A percentile compares a stretch with the other conserved stretches of the same genome.
These are phyloP conservation scores for Xylariaceae sp. DNA, from an alignment of 2,329 filamentous ascomycete species.

Conservation along the genomic window DNA sequence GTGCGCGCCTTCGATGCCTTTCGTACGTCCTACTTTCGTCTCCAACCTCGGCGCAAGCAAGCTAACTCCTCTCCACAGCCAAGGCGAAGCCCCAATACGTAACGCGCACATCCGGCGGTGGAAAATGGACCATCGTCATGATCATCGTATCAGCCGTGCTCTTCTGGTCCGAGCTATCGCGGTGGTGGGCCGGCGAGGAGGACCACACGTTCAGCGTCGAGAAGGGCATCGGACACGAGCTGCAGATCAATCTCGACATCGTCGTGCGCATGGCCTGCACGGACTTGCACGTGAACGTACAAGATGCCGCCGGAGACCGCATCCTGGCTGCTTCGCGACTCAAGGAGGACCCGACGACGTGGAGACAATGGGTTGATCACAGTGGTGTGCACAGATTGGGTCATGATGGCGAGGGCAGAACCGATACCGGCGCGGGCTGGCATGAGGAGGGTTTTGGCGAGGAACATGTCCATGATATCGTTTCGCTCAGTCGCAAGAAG, in stretches of 20 bases:
- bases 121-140: slow-evolving; percentile 88
- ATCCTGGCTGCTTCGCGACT: slow-evolving; percentile 76
- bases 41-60: background rate
- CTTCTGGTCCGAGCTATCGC: slow-evolving; percentile 67
- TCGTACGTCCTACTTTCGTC: slow-evolving; percentile 48
- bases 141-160: slow-evolving; percentile 68
- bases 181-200: slow-evolving; percentile 81
- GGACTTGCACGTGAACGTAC: slow-evolving; percentile 92
- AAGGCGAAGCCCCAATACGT: slow-evolving; percentile 96
- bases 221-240: slow-evolving; percentile 76
- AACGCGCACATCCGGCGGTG: slow-evolving; percentile 75
- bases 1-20: slow-evolving; percentile 95
- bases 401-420: slow-evolving; percentile 48
- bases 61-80: slow-evolving; percentile 48
- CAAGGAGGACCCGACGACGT: slow-evolving; percentile 70
- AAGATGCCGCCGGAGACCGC: slow-evolving; percentile 88
- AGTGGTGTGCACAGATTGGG: slow-evolving; percentile 60
- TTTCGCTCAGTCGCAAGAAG: slow-evolving; percentile 60
- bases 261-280: slow-evolving; percentile 83
- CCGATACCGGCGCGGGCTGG: slow-evolving; percentile 54
- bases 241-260: slow-evolving; percentile 95
- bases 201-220: slow-evolving; percentile 90
- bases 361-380: slow-evolving; percentile 73
- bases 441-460: slow-evolving; percentile 66
- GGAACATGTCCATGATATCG: slow-evolving; percentile 87